Evolutionary conservation across 139 green algal genomes (phyloP), one percentile per base, ranked within the genome.

Genomic region (Spirogloea muscicola): DNA sequence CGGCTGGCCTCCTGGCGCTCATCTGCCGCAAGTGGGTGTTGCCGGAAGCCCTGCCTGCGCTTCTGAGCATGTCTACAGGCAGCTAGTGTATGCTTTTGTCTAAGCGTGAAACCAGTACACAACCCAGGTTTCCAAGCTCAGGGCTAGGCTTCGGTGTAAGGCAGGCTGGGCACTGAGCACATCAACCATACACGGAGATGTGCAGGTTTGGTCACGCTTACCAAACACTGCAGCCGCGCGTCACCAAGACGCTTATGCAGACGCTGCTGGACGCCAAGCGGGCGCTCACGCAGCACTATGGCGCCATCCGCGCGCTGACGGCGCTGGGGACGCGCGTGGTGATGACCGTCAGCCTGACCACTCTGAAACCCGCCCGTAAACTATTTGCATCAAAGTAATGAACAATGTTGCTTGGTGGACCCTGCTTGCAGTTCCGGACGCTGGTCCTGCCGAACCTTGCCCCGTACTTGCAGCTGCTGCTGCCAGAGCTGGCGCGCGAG

Each of bases 391-490:
- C 39, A 39, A 40, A 68, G n/a, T n/a, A 13, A 55, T n/a, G 13
- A 10, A 27, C 13, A 65, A 36, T 58, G 13, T 65, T 73, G 7
- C 10, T 74, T n/a, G 46, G 67, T 13, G 16, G 7, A 9, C 13
- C 10, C 6, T 16, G 10, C n/a, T 13, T 36, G 29, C 68, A 77
- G 68, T 51, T 77, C 27, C 80, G 85, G 18, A 63, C 84, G 34
- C 62, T 94, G 49, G 82, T 96, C 37, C 58, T 96, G 65, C 91
- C 91, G 13, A 85, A 91, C 69, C 68, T 94, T 29, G 67, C 83
- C 33, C 73, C 81, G 2, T 91, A 91, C 72, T 42, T 92, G 52
- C 27, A 44, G 1, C 52, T 68, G 33, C 85, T 94, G 55, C 68
- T 36, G 34, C 18, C 6, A 38, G 63, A 79, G 0, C 5, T 67